phyloP scores from a whole-genome alignment of 306 rosid species.

The Nissolia schottii region DNA sequence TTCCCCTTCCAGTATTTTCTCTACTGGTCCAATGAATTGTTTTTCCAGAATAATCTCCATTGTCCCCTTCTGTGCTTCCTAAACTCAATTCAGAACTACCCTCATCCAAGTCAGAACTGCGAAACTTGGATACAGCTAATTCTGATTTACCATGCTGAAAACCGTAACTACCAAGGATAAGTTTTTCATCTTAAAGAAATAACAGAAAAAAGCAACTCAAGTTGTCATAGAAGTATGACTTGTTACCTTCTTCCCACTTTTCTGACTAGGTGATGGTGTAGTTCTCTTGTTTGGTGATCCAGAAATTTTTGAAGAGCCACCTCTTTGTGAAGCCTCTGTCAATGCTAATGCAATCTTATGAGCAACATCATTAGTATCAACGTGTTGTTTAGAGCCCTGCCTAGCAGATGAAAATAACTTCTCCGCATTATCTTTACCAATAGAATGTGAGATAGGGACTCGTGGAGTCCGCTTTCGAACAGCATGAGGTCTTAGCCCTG shows the following conservation, averaged over 20 bases:
- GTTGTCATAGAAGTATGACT: neutral
- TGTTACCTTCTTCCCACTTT: constrained; percentile 60
- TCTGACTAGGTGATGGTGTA: constrained; percentile 42
- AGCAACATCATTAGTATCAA: constrained; percentile 57
- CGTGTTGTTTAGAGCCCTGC: constrained; percentile 45
- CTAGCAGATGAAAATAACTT: constrained; percentile 56
- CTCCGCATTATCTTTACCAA: constrained; percentile 55
- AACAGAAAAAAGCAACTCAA: constrained; percentile 14
- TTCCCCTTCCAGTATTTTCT: constrained; percentile 38
- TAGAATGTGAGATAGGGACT: constrained; percentile 64
- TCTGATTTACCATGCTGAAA: constrained; percentile 59
- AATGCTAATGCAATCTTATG: constrained; percentile 75
- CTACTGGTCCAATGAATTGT: constrained; percentile 29
- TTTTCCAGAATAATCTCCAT: constrained; percentile 43
- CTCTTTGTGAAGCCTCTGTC: constrained; percentile 79
- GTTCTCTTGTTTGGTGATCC: constrained; percentile 53
- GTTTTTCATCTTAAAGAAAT: constrained; percentile 4
- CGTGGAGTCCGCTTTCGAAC: constrained; percentile 97
- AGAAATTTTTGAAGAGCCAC: constrained; percentile 60
- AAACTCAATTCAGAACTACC: constrained; percentile 71
- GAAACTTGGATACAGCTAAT: constrained; percentile 33
- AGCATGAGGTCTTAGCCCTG: constrained; percentile 83
- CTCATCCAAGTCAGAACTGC: constrained; percentile 46
- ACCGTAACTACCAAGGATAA: constrained; percentile 15
- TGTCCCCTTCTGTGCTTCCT: constrained; percentile 65